These are phyloP conservation scores for Parathielavia hyrcaniae DNA, from an alignment of 495 filamentous ascomycete species.

Conservation along the genomic window DNA sequence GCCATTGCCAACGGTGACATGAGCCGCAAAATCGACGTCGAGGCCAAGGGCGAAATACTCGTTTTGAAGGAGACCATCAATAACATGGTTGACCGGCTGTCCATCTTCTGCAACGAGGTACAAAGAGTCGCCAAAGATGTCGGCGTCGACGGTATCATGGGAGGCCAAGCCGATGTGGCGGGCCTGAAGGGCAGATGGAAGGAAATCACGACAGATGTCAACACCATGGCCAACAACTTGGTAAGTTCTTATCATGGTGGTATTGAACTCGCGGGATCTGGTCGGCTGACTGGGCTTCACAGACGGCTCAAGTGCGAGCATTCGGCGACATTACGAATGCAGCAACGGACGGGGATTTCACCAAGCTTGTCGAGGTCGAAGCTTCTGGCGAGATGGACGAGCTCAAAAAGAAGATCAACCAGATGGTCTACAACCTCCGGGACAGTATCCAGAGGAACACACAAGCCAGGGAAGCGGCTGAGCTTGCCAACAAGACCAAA, in stretches of 20 bases:
- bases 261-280: neutral
- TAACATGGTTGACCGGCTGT: slow-evolving; percentile 95
- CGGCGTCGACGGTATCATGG: slow-evolving; percentile 98
- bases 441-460: slow-evolving; percentile 98
- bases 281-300: slow-evolving; percentile 15
- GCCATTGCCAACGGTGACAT: slow-evolving; percentile 91
- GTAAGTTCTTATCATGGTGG: slow-evolving; percentile 27
- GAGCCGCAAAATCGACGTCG: slow-evolving; percentile 92
- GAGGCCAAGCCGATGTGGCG: slow-evolving; percentile 91
- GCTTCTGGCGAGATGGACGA: slow-evolving; percentile 99
- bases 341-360: slow-evolving; percentile 94
- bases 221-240: slow-evolving; percentile 97
- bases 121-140: slow-evolving; percentile 96
- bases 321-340: slow-evolving; percentile 98
- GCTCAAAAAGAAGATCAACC: slow-evolving; percentile 97
- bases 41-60: slow-evolving; percentile 91
- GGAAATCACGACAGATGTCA: slow-evolving; percentile 95
- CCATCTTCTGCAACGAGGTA: slow-evolving; percentile 94
- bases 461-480: slow-evolving; percentile 91
- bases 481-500: slow-evolving; percentile 96
- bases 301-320: slow-evolving; percentile 92
- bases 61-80: slow-evolving; percentile 97
- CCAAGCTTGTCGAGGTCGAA: slow-evolving; percentile 94
- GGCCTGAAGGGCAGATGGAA: slow-evolving; percentile 95
- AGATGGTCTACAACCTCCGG: slow-evolving; percentile 93